A percentile compares a stretch with the other conserved stretches of the same genome.
Conservation (phyloP, 345 rosid species). For the Citrus sp. region DNA sequence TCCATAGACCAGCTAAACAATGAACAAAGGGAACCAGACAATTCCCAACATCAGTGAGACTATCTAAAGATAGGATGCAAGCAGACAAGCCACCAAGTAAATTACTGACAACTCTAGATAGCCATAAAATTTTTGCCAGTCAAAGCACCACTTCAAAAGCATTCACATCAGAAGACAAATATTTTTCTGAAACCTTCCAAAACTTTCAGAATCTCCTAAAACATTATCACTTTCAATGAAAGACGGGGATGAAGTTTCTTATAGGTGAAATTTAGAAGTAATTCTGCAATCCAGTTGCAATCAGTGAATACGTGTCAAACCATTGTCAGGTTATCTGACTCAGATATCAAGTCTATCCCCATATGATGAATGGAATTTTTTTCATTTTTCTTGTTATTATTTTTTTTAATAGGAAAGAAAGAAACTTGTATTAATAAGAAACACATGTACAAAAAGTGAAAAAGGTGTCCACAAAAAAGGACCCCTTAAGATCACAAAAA, state of each 20-base stretch:
- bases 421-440: no score
- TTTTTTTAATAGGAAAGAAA: no score
- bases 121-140: background rate
- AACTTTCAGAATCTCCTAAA: background rate
- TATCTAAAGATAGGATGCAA: background rate
- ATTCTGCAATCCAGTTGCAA: background rate
- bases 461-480: no score
- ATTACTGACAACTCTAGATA: background rate
- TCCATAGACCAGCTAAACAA: background rate
- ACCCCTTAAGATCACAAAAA: no score
- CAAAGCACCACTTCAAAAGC: background rate
- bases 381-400: background rate
- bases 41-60: background rate
- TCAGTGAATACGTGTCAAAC: background rate
- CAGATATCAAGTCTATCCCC: background rate
- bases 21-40: background rate
- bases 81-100: background rate
- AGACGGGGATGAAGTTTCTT: background rate
- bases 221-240: background rate
- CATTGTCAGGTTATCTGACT: background rate
- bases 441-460: no score
- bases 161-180: background rate
- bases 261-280: background rate
- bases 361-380: background rate
- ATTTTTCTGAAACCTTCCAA: background rate